These are phyloP conservation scores for Zygosaccharomyces gambellarensis DNA, from an alignment of 805 yeast genomes.

Conservation along the genomic window DNA sequence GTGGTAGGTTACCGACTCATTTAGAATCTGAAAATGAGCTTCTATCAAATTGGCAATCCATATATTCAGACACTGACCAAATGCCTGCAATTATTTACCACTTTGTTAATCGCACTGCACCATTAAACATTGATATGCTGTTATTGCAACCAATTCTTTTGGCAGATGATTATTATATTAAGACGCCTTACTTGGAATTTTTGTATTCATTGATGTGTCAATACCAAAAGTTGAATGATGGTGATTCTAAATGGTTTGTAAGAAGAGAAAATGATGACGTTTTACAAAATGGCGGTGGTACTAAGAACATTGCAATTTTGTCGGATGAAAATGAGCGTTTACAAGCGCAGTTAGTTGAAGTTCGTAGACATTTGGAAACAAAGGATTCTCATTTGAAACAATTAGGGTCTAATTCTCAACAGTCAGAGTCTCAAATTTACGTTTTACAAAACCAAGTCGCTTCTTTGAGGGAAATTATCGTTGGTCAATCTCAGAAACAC, in stretches of 20 bases:
- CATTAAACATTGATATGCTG: conserved; percentile 64
- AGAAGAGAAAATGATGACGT: conserved; percentile 17
- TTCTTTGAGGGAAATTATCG: conserved; percentile 10
- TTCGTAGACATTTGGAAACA: conserved; percentile 16
- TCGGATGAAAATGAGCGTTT: conserved; percentile 13
- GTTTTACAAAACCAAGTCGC: conserved; percentile 11
- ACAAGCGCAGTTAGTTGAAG: conserved; percentile 12
- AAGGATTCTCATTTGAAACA: conserved; percentile 13
- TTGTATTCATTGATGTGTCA: conserved; percentile 75
- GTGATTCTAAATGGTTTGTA: conserved; percentile 33
- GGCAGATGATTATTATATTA: conserved; percentile 83
- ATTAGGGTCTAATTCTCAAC: conserved; percentile 5
- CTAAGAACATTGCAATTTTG: background rate
- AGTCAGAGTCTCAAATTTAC: conserved; percentile 7
- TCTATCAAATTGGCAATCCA: conserved; percentile 47
- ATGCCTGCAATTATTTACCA: conserved; percentile 64
- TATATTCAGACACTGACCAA: conserved; percentile 40
- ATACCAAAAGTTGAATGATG: conserved; percentile 45
- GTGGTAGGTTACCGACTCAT: conserved; percentile 57
- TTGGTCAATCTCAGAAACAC: conserved; percentile 7
- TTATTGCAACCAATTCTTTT: conserved; percentile 80
- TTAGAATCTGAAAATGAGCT: conserved; percentile 62
- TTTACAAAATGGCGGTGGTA: conserved; percentile 7
- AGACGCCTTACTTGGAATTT: conserved; percentile 87
- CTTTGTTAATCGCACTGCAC: conserved; percentile 50